Conservation (phyloP, 306 rosid species). For the Macrotyloma uniflorum region DNA sequence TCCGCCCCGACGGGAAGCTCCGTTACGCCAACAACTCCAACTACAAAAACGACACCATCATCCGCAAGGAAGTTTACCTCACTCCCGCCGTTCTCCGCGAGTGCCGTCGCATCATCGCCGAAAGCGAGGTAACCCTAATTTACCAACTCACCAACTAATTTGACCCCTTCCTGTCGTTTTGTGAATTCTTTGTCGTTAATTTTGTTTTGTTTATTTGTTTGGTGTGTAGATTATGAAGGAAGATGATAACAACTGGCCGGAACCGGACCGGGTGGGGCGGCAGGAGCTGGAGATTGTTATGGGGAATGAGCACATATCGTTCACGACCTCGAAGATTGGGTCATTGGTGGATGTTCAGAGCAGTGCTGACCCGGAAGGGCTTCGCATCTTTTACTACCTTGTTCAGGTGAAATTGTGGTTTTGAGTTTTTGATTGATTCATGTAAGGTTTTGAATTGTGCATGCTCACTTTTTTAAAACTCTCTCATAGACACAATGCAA, state of each 20-base stretch:
- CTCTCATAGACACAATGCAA: too few species aligned
- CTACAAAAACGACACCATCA: conserved; percentile 98
- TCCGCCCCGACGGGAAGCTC: conserved; percentile 88
- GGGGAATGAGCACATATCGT: conserved; percentile 97
- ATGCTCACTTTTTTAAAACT: too few species aligned
- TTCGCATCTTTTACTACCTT: conserved; percentile 95
- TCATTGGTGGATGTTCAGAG: conserved; percentile 97
- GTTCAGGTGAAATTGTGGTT: conserved; percentile 67
- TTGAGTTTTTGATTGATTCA: not conserved
- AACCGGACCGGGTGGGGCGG: conserved; percentile 92
- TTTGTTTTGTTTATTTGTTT: not conserved
- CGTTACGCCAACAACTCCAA: conserved; percentile 98
- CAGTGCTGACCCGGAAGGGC: conserved; percentile 99
- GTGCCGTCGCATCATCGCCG: conserved; percentile 86
- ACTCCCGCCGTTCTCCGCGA: conserved; percentile 92
- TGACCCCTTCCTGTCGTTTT: not conserved
- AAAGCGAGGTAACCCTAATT: conserved; percentile 73
- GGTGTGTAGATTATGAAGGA: conserved; percentile 82
- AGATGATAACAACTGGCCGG: conserved; percentile 98
- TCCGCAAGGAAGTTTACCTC: conserved; percentile 94
- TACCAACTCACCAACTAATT: not conserved
- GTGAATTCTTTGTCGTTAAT: not conserved
- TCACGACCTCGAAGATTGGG: conserved; percentile 96
- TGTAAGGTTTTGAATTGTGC: not conserved
- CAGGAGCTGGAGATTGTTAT: conserved; percentile 98